These are phyloP conservation scores for Massariosphaeria phaeospora DNA, from an alignment of 495 filamentous ascomycete species.

Conservation along the genomic window DNA sequence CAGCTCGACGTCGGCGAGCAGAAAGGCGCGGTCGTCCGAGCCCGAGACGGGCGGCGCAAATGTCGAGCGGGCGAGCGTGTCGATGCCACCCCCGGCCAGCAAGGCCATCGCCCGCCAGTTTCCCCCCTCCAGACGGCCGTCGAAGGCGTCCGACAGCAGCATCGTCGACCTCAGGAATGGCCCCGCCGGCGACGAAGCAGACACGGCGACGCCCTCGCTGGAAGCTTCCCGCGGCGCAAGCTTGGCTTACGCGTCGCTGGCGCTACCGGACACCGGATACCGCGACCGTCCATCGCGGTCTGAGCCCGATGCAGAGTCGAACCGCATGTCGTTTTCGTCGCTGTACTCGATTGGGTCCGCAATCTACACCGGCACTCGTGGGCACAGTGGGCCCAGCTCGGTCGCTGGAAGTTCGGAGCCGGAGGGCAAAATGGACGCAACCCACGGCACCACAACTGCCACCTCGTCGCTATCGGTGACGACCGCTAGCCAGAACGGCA, in stretches of 20 bases:
- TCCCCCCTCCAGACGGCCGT: conserved; percentile 23
- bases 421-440: conserved; percentile 33
- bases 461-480: conserved; percentile 54
- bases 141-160: conserved; percentile 27
- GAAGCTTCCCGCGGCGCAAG: conserved; percentile 10
- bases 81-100: conserved; percentile 53
- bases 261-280: conserved; percentile 45
- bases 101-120: conserved; percentile 31
- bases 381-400: conserved; percentile 43
- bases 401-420: conserved; percentile 41
- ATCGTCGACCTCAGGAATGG: conserved; percentile 15
- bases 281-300: conserved; percentile 8
- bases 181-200: conserved; percentile 28
- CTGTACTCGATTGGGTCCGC: conserved; percentile 59
- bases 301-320: conserved; percentile 45
- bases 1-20: conserved; percentile 38
- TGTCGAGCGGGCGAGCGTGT: conserved; percentile 54
- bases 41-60: conserved; percentile 46
- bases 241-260: conserved; percentile 19
- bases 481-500: conserved; percentile 43
- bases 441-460: conserved; percentile 44
- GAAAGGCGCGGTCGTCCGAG: conserved; percentile 53
- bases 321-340: conserved; percentile 62
- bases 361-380: conserved; percentile 37
- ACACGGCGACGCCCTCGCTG: conserved; percentile 28